Evolutionary conservation across 805 yeast species (phyloP).

Genomic region (Zygoascus biomembranicola): DNA sequence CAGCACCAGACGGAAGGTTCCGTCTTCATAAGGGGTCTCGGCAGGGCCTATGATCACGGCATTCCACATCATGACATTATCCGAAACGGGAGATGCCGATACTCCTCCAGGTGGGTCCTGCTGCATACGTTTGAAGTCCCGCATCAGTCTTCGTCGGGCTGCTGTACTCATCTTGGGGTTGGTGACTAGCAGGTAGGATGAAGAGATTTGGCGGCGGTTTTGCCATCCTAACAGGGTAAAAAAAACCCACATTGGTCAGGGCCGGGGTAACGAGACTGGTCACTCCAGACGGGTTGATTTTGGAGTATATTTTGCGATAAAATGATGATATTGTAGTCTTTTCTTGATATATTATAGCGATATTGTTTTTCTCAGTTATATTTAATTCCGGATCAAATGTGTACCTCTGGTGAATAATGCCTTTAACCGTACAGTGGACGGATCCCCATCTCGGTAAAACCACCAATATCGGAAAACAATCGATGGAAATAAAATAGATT

Average conservation of each 20-base stretch:
- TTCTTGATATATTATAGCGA: no score
- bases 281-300: no score
- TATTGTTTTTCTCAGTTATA: no score
- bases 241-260: background rate
- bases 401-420: no score
- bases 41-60: slow-evolving; percentile 97
- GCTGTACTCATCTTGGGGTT: slow-evolving; percentile 75
- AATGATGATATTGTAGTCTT: no score
- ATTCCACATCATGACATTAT: slow-evolving; percentile 95
- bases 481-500: no score
- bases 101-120: slow-evolving; percentile 98
- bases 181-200: background rate
- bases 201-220: background rate
- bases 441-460: no score
- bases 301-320: no score
- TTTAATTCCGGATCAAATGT: no score
- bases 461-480: no score
- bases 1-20: slow-evolving; percentile 78
- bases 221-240: background rate
- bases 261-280: no score
- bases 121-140: slow-evolving; percentile 97
- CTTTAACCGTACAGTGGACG: no score
- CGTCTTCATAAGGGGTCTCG: slow-evolving; percentile 97
- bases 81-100: slow-evolving; percentile 93
- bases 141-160: slow-evolving; percentile 97